Percentiles rank a stretch among this genome's conserved stretches.
Conservation (phyloP, 2,329 filamentous ascomycete genomes). For the Lachnellula occidentalis region DNA sequence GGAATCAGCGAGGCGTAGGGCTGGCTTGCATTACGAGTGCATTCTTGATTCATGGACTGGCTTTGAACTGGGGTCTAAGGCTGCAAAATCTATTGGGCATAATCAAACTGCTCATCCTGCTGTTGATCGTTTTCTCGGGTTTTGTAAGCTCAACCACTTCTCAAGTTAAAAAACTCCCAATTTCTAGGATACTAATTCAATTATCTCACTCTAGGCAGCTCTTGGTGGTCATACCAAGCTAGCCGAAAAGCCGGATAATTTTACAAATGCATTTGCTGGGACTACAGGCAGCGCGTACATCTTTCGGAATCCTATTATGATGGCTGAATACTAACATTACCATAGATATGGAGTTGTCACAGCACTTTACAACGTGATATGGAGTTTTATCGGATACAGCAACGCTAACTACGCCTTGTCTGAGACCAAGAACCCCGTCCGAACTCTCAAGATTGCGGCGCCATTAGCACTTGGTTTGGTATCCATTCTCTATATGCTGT, state of each 20-base stretch:
- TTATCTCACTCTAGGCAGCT: constrained; percentile 32
- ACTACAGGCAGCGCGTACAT: constrained; percentile 55
- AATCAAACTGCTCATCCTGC: constrained; percentile 60
- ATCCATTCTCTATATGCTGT: constrained; percentile 58
- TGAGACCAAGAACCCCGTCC: constrained; percentile 61
- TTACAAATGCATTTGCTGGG: constrained; percentile 57
- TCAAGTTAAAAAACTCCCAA: background rate
- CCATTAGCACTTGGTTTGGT: constrained; percentile 54
- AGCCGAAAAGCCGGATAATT: constrained; percentile 54
- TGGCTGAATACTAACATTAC: background rate
- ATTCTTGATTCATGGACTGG: constrained; percentile 59
- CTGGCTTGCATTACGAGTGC: constrained; percentile 61
- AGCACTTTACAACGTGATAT: constrained; percentile 67
- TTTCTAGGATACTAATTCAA: background rate
- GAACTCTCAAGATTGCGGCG: constrained; percentile 60
- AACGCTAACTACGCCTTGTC: constrained; percentile 63
- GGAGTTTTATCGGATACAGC: constrained; percentile 63
- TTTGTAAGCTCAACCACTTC: constrained; percentile 35
- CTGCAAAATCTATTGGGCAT: constrained; percentile 61
- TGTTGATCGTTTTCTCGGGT: constrained; percentile 60
- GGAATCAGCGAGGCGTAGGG: constrained; percentile 63
- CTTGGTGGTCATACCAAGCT: constrained; percentile 56
- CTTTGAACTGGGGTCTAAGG: constrained; percentile 60
- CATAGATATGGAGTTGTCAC: constrained; percentile 54
- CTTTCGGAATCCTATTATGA: background rate